A percentile compares a stretch with the other conserved stretches of the same genome.
Conservation (phyloP, 2,329 filamentous ascomycete genomes). For the Aureobasidium melanogenum region DNA sequence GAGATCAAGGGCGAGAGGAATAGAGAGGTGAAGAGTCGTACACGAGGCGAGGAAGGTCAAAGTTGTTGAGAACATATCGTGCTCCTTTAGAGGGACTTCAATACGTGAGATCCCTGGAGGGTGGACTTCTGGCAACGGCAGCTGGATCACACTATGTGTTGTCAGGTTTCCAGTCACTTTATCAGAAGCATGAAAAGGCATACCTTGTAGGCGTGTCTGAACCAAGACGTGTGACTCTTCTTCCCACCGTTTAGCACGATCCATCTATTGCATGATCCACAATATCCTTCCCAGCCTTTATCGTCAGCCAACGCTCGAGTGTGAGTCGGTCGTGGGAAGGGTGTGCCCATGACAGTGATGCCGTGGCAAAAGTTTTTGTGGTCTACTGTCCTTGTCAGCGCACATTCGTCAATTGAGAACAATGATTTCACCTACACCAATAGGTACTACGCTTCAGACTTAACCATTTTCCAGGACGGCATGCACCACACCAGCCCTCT, state of each 20-base stretch:
- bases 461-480: constrained; percentile 11
- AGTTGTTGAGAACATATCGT: not conserved
- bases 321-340: constrained; percentile 1
- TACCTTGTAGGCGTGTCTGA: constrained; percentile 12
- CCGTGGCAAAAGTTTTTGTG: constrained; percentile 12
- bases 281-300: constrained; percentile 6
- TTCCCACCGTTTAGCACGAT: constrained; percentile 1
- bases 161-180: not conserved
- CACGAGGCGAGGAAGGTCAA: not conserved
- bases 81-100: not conserved
- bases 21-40: not conserved
- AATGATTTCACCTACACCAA: not conserved
- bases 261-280: constrained; percentile 2
- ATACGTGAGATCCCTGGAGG: not conserved
- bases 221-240: constrained; percentile 11
- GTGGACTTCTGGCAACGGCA: not conserved
- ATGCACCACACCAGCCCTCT: constrained; percentile 10
- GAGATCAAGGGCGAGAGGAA: not conserved
- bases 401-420: not conserved
- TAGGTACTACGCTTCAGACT: constrained; percentile 12
- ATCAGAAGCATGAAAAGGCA: not conserved
- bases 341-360: constrained; percentile 7
- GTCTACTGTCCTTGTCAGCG: not conserved
- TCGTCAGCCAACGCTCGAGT: not conserved
- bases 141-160: not conserved